These are phyloP conservation scores for Daldinia concentrica DNA, from an alignment of 495 filamentous ascomycete genomes.

Conservation along the genomic window DNA sequence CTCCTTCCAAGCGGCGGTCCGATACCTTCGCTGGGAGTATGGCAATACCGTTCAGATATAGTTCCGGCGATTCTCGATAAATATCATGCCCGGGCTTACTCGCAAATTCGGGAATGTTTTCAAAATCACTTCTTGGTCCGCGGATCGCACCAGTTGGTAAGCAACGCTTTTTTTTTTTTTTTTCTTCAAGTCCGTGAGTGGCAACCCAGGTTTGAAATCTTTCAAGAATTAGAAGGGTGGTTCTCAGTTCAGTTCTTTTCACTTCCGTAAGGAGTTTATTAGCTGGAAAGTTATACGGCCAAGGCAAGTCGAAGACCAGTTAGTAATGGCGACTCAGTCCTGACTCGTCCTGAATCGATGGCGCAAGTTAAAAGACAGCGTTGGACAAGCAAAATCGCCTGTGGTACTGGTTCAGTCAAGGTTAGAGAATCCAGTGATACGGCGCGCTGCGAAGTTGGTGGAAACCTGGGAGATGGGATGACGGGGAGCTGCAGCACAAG, in stretches of 20 bases:
- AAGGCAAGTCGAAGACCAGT: constrained; percentile 25
- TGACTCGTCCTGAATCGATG: constrained; percentile 32
- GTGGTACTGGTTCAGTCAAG: constrained; percentile 55
- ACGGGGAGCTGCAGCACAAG: constrained; percentile 56
- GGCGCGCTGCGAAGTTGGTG: constrained; percentile 57
- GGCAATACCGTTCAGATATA: constrained; percentile 29
- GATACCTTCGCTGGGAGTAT: constrained; percentile 26
- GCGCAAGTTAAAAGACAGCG: constrained; percentile 46
- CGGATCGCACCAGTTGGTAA: constrained; percentile 25
- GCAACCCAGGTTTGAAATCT: constrained; percentile 15
- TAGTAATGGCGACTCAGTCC: constrained; percentile 30
- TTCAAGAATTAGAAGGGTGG: constrained; percentile 11
- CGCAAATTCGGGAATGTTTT: constrained; percentile 25
- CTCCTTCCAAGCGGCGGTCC: constrained; percentile 29
- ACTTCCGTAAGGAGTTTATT: constrained; percentile 17
- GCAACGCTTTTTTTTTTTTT: constrained; percentile 23
- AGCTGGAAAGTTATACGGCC: constrained; percentile 41
- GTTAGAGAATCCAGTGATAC: constrained; percentile 54
- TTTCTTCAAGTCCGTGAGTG: constrained; percentile 16
- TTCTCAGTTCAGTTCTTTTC: constrained; percentile 14
- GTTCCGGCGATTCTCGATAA: constrained; percentile 17
- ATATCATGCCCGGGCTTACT: constrained; percentile 31
- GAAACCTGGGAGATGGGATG: constrained; percentile 51
- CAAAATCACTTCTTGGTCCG: constrained; percentile 6
- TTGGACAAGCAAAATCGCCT: constrained; percentile 59